A percentile compares a stretch with the other conserved stretches of the same genome.
Conservation (phyloP, 768 basidiomycete genomes). For the Leucocoprinus sp. region DNA sequence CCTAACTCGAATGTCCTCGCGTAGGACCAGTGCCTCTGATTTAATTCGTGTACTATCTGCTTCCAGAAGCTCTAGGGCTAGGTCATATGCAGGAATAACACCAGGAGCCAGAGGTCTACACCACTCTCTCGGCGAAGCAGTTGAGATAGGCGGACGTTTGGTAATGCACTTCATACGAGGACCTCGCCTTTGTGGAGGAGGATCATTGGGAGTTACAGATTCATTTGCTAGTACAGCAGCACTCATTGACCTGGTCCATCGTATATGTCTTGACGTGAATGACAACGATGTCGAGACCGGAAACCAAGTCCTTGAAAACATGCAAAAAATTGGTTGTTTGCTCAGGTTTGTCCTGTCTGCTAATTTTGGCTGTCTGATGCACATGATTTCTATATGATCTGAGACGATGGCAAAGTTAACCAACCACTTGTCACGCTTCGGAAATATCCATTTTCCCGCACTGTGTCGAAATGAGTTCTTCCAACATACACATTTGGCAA, state of each 20-base stretch:
- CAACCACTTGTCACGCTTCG: slow-evolving; percentile 1
- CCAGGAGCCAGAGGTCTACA: slow-evolving; percentile 52
- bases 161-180: slow-evolving; percentile 19
- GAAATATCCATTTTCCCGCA: slow-evolving; percentile 6
- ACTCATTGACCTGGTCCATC: slow-evolving; percentile 3
- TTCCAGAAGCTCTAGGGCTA: slow-evolving; percentile 65
- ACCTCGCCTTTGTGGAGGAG: slow-evolving; percentile 14
- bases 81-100: slow-evolving; percentile 75
- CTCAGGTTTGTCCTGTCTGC: too few relatives aligned
- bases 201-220: neutral
- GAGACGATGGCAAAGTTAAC: neutral
- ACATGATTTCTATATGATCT: too few relatives aligned
- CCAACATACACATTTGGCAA: neutral
- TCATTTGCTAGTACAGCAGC: neutral
- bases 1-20: slow-evolving; percentile 20
- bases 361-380: too few relatives aligned
- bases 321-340: slow-evolving; percentile 11
- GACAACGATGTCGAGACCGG: neutral
- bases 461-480: slow-evolving; percentile 3
- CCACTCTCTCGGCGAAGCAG: slow-evolving; percentile 51
- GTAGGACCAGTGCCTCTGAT: slow-evolving; percentile 33
- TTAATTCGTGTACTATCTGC: slow-evolving; percentile 48
- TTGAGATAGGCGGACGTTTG: slow-evolving; percentile 43
- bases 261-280: neutral
- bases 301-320: neutral